Percentiles rank a stretch among this genome's conserved stretches.
Evolutionary conservation across 2,329 filamentous ascomycete species (phyloP).

Genomic region (Aspergillus terreus): DNA sequence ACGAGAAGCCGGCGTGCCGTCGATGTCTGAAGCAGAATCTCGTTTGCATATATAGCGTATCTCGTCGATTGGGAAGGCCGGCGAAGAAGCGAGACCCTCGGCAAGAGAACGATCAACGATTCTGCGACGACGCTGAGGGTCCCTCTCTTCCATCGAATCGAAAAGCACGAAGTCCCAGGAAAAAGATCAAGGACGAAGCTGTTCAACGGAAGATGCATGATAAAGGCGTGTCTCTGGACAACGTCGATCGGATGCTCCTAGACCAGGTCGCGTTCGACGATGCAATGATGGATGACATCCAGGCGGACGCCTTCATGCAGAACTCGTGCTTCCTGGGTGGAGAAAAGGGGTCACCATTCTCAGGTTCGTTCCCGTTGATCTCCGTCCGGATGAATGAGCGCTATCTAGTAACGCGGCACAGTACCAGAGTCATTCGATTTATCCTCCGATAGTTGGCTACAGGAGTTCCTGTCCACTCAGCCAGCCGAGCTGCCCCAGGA

Average conservation of each 20-base stretch:
- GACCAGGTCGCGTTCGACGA: constrained; percentile 6
- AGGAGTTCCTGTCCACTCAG: constrained; percentile 22
- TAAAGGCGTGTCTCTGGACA: not conserved
- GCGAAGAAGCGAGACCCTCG: constrained; percentile 26
- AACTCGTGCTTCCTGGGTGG: constrained; percentile 10
- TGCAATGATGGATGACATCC: constrained; percentile 7
- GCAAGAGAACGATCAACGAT: not conserved
- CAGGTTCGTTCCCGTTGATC: constrained; percentile 7
- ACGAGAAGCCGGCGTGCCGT: constrained; percentile 33
- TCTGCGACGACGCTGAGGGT: not conserved
- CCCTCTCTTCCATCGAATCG: constrained; percentile 4
- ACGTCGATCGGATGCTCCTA: constrained; percentile 1
- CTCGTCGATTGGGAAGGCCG: constrained; percentile 30
- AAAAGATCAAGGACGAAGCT: constrained; percentile 8
- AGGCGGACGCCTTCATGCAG: constrained; percentile 7
- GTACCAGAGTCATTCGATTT: constrained; percentile 20
- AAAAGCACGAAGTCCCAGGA: constrained; percentile 10
- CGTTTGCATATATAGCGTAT: constrained; percentile 34
- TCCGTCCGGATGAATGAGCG: not conserved
- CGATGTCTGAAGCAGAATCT: constrained; percentile 34
- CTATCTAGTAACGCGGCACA: not conserved
- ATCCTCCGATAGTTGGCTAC: constrained; percentile 25
- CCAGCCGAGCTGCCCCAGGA: constrained; percentile 11
- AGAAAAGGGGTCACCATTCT: constrained; percentile 6
- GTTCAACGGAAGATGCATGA: not conserved